Base-by-base conservation (phyloP, 192 early-diverging fungal species). In the Podila epigama region DNA sequence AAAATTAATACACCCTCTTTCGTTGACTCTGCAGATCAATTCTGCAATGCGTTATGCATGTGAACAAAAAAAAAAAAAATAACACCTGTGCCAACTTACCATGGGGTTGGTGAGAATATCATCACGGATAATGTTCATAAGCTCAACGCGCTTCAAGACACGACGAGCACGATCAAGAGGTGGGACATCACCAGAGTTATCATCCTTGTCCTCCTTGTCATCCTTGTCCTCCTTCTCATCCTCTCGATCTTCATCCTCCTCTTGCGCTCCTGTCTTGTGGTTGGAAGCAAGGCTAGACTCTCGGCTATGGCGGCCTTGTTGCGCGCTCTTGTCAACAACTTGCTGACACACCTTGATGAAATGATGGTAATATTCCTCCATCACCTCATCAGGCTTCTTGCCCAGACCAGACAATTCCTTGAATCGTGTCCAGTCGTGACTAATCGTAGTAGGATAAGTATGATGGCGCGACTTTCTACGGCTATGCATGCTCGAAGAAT, bases 81-180 rank as follows among this genome's bases (percentile, higher is more conserved):
- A 22, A 28, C 4, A 28, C 28, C 15, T 59, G 8, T n/a, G 12
- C 9, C 20, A 51, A 29, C 69, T n/a, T 65, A 77, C 73, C 60
- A 59, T 32, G 7, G 90, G 86, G 63, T 85, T 71, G 4, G 81
- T 66, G 33, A 94, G 51, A 32, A 92, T 80, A 11, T 86, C 73
- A 59, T 90, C 88, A 33, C 92, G 78, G 12, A 94, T 84, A 10
- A 69, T 85, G 31, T 87, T 88, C 89, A 94, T 91, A 51, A 85
- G 82, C 22, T 85, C 88, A 12, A 94, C 81, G 31, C 91, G 81
- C 63, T 92, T 92, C 28, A 92, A 36, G 8, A 92, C 62, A 58
- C 89, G 87, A 50, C 88, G 87, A 18, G 92, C 91, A 52, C 87
- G 87, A 48, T 92, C 92, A 52, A 86, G 79, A 31, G 89, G 88